A percentile compares a stretch with the other conserved stretches of the same genome.
These are phyloP conservation scores for Trifolium fragiferum DNA, from an alignment of 306 rosid species.

Conservation along the genomic window DNA sequence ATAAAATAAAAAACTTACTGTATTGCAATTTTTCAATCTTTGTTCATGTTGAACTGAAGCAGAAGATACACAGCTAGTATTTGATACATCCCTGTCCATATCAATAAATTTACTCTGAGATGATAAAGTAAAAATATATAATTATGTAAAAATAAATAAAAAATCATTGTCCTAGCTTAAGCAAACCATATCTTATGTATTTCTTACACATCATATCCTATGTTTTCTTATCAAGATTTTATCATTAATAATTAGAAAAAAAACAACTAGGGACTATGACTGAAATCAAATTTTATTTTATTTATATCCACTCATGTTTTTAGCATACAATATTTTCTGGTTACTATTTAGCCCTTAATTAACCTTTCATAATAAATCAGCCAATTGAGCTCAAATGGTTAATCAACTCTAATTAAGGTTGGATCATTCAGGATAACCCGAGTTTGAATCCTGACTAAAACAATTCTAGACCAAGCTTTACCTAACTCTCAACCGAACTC, in stretches of 20 bases:
- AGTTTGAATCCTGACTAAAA: too few species aligned
- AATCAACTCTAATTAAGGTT: too few species aligned
- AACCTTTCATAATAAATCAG: constrained; percentile 24
- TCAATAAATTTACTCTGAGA: constrained; percentile 29
- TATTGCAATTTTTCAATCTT: constrained; percentile 39
- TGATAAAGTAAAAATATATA: constrained; percentile 5
- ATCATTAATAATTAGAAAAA: constrained; percentile 26
- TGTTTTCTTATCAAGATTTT: constrained; percentile 19
- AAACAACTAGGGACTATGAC: constrained; percentile 25
- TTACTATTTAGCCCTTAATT: constrained; percentile 6
- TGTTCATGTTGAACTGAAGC: constrained; percentile 40
- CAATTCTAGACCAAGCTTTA: not conserved
- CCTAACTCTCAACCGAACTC: not conserved
- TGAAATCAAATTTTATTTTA: not conserved
- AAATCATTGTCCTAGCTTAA: constrained; percentile 29
- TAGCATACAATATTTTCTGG: constrained; percentile 9
- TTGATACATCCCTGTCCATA: constrained; percentile 50
- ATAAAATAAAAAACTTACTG: constrained; percentile 43
- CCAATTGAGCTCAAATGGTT: not conserved
- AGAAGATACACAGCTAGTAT: constrained; percentile 38
- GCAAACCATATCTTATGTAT: constrained; percentile 8
- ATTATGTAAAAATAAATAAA: not conserved
- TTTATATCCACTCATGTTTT: constrained; percentile 10
- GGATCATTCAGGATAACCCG: too few species aligned
- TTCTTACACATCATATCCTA: too few species aligned